A percentile compares a stretch with the other conserved stretches of the same genome.
These are phyloP conservation scores for Carex arenaria DNA, from an alignment of 202 grass and related monocot species.

Conservation along the genomic window DNA sequence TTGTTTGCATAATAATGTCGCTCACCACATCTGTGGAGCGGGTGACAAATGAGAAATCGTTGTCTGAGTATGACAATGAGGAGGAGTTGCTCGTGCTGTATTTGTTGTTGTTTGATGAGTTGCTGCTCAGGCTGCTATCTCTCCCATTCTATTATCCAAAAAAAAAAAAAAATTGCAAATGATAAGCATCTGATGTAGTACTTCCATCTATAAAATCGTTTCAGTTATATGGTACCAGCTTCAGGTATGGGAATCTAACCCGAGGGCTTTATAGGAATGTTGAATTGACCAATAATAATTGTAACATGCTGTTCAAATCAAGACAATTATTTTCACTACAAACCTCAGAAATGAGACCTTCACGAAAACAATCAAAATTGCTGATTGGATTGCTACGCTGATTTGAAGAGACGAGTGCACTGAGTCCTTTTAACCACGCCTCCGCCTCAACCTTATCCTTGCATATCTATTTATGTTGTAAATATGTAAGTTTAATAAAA, in stretches of 20 bases:
- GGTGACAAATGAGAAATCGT: slow-evolving; percentile 46
- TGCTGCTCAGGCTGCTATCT: slow-evolving; percentile 82
- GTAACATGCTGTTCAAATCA: neutral
- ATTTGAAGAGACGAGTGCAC: slow-evolving; percentile 56
- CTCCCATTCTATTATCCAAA: slow-evolving; percentile 42
- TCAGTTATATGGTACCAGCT: neutral
- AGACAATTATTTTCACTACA: slow-evolving; percentile 1
- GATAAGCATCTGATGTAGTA: neutral
- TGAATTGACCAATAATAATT: neutral
- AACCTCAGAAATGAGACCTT: slow-evolving; percentile 30
- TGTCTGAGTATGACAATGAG: slow-evolving; percentile 21
- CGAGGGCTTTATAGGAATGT: neutral
- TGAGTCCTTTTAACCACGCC: slow-evolving; percentile 83
- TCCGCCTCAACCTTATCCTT: slow-evolving; percentile 95
- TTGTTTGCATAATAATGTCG: slow-evolving; percentile 89
- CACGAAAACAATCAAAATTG: slow-evolving; percentile 43
- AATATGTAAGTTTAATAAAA: neutral
- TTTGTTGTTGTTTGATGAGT: slow-evolving; percentile 36
- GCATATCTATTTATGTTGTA: slow-evolving; percentile 55
- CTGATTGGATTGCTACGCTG: slow-evolving; percentile 33
- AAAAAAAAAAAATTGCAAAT: slow-evolving; percentile 4
- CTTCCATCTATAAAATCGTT: neutral
- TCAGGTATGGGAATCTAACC: neutral
- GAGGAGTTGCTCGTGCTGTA: slow-evolving; percentile 25
- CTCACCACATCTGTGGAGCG: slow-evolving; percentile 71